Conservation (phyloP, 2,329 filamentous ascomycete species). For the Dactylellina cionopaga region DNA sequence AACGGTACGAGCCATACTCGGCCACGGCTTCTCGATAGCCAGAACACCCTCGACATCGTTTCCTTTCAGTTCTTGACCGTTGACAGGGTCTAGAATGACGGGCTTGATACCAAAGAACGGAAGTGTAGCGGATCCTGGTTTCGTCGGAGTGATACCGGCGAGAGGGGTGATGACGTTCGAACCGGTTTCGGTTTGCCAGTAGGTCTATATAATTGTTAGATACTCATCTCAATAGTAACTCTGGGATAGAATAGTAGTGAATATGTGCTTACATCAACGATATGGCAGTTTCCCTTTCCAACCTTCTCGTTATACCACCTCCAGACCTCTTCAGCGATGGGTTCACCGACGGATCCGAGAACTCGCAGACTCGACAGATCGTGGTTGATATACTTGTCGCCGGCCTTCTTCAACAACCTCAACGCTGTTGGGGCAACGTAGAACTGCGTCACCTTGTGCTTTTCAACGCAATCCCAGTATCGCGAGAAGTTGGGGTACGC, state of each 20-base stretch:
- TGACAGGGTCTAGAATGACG: conserved; percentile 95
- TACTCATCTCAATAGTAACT: not conserved
- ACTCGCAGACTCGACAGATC: conserved; percentile 90
- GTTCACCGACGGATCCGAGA: conserved; percentile 93
- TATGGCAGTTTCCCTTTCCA: conserved; percentile 89
- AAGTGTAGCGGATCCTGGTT: conserved; percentile 92
- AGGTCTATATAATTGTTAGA: conserved; percentile 73
- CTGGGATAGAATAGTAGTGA: conserved; percentile 36
- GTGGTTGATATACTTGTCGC: conserved; percentile 88
- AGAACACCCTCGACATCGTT: conserved; percentile 98
- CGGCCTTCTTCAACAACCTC: conserved; percentile 91
- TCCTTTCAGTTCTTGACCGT: conserved; percentile 88
- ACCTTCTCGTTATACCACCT: conserved; percentile 99
- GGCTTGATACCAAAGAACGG: conserved; percentile 99
- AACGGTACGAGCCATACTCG: conserved; percentile 96
- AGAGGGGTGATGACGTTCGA: conserved; percentile 95
- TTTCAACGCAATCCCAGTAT: conserved; percentile 98
- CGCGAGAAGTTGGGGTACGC: conserved; percentile 97
- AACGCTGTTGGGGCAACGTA: conserved; percentile 97
- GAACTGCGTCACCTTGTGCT: conserved; percentile 95
- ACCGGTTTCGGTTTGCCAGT: conserved; percentile 99
- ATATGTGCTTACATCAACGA: conserved; percentile 82
- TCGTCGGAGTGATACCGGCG: conserved; percentile 91
- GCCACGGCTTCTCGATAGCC: conserved; percentile 97
- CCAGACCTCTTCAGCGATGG: conserved; percentile 97